These are phyloP conservation scores for Xylaria flabelliformis DNA, from an alignment of 495 filamentous ascomycete genomes.

Conservation along the genomic window DNA sequence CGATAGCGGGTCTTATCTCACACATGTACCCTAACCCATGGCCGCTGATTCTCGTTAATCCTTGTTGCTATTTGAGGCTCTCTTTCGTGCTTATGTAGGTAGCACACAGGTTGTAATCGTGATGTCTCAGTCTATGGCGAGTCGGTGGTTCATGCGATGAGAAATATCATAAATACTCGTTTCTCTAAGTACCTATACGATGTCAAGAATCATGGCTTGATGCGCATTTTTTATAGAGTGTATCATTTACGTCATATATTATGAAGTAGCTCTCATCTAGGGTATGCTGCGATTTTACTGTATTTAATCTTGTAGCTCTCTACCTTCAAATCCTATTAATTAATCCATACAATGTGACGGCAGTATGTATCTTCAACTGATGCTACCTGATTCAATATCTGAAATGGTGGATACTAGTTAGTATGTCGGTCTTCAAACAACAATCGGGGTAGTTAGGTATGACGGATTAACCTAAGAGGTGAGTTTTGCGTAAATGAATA, in stretches of 20 bases:
- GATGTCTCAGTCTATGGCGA: not conserved
- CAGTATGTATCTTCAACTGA: not conserved
- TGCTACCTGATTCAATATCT: not conserved
- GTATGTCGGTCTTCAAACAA: not conserved
- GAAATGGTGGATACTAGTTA: not conserved
- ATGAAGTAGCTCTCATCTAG: not conserved
- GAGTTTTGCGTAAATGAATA: not conserved
- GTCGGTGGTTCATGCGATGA: not conserved
- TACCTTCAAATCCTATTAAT: not conserved
- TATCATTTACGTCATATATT: not conserved
- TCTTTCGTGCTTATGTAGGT: not conserved
- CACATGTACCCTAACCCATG: slow-evolving; percentile 7
- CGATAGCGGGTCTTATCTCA: slow-evolving; percentile 2
- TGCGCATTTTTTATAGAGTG: not conserved
- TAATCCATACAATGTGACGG: not conserved
- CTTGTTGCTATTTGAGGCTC: too few relatives aligned
- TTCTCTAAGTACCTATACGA: not conserved
- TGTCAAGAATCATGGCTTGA: not conserved
- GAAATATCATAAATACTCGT: not conserved
- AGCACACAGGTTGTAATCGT: not conserved
- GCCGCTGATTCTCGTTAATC: not conserved
- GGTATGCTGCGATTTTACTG: not conserved
- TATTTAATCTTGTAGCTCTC: not conserved
- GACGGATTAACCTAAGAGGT: not conserved
- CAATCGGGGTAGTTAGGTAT: not conserved